These are phyloP conservation scores for Kuraishia cidri DNA, from an alignment of 805 yeast species.

Conservation along the genomic window DNA sequence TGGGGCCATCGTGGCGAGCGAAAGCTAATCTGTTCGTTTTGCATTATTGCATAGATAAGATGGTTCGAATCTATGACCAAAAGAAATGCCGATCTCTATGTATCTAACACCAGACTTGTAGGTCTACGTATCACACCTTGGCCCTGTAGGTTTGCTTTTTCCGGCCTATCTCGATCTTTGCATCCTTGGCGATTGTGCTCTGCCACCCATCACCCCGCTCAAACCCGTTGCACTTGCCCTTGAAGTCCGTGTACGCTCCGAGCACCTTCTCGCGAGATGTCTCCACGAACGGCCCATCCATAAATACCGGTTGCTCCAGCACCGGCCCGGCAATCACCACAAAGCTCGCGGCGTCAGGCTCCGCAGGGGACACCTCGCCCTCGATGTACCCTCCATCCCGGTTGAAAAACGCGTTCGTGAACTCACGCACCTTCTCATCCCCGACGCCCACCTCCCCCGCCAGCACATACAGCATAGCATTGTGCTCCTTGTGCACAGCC, in stretches of 20 bases:
- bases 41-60: too few relatives aligned
- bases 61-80: too few relatives aligned
- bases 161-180: too few relatives aligned
- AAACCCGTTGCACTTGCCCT: constrained; percentile 58
- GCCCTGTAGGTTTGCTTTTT: too few relatives aligned
- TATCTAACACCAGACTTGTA: too few relatives aligned
- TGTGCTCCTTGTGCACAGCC: constrained; percentile 47
- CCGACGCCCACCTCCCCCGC: constrained; percentile 48
- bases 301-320: constrained; percentile 67
- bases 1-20: constrained; percentile 50
- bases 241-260: constrained; percentile 67
- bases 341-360: constrained; percentile 42
- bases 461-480: constrained; percentile 62
- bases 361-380: constrained; percentile 38
- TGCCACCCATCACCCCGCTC: constrained; percentile 57
- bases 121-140: too few relatives aligned
- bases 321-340: constrained; percentile 71
- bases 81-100: too few relatives aligned
- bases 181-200: constrained; percentile 28
- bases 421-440: constrained; percentile 31
- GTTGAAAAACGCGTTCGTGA: constrained; percentile 53
- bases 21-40: too few relatives aligned
- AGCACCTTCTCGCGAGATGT: constrained; percentile 55
- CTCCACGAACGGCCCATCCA: constrained; percentile 89
- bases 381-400: constrained; percentile 54